These are phyloP conservation scores for Multifurca ochricompacta DNA, from an alignment of 768 basidiomycete species.

Conservation along the genomic window DNA sequence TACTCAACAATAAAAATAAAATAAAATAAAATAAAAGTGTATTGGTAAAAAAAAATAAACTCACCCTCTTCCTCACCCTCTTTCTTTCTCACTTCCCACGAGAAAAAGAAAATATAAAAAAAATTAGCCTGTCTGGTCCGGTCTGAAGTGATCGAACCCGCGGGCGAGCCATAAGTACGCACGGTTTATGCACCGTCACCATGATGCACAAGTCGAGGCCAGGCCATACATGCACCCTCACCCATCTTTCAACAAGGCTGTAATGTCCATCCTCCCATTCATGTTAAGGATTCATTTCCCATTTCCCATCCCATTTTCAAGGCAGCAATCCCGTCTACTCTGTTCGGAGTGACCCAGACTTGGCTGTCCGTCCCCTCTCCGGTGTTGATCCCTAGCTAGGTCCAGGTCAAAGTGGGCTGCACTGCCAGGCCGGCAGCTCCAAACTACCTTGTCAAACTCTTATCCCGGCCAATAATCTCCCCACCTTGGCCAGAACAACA, in stretches of 20 bases:
- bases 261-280: neutral
- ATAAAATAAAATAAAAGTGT: too few species aligned
- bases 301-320: neutral
- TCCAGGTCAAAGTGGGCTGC: neutral
- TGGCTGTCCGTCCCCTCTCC: neutral
- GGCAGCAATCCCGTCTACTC: neutral
- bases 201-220: constrained; percentile 11
- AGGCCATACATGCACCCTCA: neutral
- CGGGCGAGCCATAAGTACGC: too few species aligned
- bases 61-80: too few species aligned
- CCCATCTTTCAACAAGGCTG: neutral
- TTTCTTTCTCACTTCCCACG: too few species aligned
- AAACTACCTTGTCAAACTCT: neutral
- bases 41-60: neutral
- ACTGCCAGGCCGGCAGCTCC: neutral
- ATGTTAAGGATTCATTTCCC: neutral
- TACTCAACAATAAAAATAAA: too few species aligned
- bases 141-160: too few species aligned
- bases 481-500: neutral
- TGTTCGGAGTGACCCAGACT: neutral
- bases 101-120: too few species aligned
- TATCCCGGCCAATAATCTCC: neutral
- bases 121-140: too few species aligned
- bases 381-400: neutral
- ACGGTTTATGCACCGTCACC: constrained; percentile 9